Base-by-base conservation (phyloP, 768 basidiomycete genomes). In the Lentinula guzmanii region DNA sequence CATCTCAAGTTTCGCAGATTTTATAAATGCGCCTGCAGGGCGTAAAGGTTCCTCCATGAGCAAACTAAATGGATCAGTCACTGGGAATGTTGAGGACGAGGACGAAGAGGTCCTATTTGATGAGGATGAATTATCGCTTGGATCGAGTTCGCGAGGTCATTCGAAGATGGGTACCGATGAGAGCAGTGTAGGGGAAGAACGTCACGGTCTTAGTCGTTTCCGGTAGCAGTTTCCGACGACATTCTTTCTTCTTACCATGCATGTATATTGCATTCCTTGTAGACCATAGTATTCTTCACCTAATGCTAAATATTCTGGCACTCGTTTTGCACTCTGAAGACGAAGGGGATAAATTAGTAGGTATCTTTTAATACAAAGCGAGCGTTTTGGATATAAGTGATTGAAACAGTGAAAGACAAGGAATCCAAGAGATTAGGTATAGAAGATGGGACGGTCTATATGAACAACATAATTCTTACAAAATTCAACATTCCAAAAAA, bases 71-170 rank as follows among this genome's bases (percentile, higher is more conserved):
- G 39, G 43, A 24, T 42, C 11, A 2, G 56, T 33, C 5, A 33
- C 62, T 67, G 71, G 67, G 63, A 74, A 77, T 68, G 70, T 66
- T 61, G 71, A 80, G 60, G 84, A 80, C 31, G 80, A 72, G 42
- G 71, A 74, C 45, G 71, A 74, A 52, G 81, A 87, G 66, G 76
- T 86, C 37, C 68, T 88, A 13, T 87, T 90, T 66, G 87, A 90
- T 66, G 85, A 84, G 65, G 84, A 80, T 60, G 83, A 81, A 63
- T 64, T 72, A 39, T 57, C 65, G 13, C 78, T 77, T 67, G 74
- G 75, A 56, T 76, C 76, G 31, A 76, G 69, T 55, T 79, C 77
- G 39, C 69, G 77, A 37, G 69, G 65, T 10, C 77, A 80, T 66
- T 79, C 79, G 7, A 79, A 78, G 63, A 63, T 74, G 46, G 77